Percentiles rank a stretch among this genome's conserved stretches.
These are phyloP conservation scores for Morella rubra DNA, from an alignment of 306 rosid species.

Conservation along the genomic window DNA sequence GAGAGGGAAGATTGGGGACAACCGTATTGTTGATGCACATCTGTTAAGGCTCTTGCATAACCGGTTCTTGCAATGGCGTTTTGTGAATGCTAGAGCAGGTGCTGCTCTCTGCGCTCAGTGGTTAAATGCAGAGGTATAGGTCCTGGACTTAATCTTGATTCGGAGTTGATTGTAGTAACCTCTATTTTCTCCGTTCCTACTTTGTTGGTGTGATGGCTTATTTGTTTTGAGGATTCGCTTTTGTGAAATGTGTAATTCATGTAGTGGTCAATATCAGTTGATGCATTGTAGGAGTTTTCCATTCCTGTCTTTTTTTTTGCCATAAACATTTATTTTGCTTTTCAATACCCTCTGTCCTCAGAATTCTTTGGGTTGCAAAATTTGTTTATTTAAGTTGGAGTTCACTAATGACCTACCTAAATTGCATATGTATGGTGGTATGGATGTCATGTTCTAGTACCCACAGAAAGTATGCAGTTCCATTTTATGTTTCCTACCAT, in stretches of 20 bases:
- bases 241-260: not conserved
- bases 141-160: slow-evolving; percentile 12
- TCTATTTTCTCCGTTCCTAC: not conserved
- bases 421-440: not conserved
- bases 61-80: slow-evolving; percentile 86
- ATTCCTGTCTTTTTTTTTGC: not conserved
- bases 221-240: not conserved
- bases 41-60: slow-evolving; percentile 71
- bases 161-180: not conserved
- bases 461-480: not conserved
- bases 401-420: not conserved
- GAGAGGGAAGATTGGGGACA: slow-evolving; percentile 72
- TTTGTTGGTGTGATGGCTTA: not conserved
- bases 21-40: slow-evolving; percentile 60
- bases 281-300: not conserved
- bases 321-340: too few species aligned
- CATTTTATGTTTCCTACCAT: not conserved
- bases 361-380: not conserved
- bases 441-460: not conserved
- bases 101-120: slow-evolving; percentile 58
- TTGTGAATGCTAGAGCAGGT: slow-evolving; percentile 73
- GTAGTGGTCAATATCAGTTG: not conserved
- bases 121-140: slow-evolving; percentile 76
- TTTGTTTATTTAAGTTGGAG: not conserved
- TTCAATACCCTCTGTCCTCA: not conserved